Evolutionary conservation across 371 early-diverging fungal genomes (phyloP).

Genomic region (Apophysomyces sp.): DNA sequence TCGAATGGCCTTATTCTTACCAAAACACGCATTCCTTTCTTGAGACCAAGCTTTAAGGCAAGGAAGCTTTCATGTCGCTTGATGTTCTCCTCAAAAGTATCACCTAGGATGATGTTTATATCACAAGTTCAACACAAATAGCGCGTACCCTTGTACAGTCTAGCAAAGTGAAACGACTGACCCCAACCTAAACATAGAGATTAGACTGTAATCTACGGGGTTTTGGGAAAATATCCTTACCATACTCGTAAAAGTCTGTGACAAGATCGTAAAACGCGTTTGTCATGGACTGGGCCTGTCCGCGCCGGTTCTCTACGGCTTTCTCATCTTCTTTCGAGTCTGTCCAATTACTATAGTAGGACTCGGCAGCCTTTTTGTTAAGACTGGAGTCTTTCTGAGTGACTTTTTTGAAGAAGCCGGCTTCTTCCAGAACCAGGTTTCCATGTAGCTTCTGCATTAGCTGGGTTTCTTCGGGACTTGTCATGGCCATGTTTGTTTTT

Average conservation of each 20-base stretch:
- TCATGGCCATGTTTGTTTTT: constrained; percentile 27
- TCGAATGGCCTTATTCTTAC: constrained; percentile 23
- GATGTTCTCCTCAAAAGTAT: constrained; percentile 65
- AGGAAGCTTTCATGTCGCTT: constrained; percentile 77
- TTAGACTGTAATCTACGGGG: not conserved
- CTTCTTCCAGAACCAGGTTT: constrained; percentile 30
- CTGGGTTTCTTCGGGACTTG: constrained; percentile 28
- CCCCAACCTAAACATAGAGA: constrained; percentile 64
- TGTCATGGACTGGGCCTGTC: constrained; percentile 56
- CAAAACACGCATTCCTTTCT: constrained; percentile 59
- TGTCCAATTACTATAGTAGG: constrained; percentile 41
- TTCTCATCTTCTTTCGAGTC: constrained; percentile 24
- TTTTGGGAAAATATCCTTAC: constrained; percentile 3
- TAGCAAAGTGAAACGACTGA: constrained; percentile 78
- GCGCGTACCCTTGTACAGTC: constrained; percentile 35
- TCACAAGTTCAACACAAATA: too few relatives aligned
- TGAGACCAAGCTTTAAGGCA: constrained; percentile 64
- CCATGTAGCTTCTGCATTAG: constrained; percentile 43
- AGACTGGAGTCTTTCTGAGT: constrained; percentile 51
- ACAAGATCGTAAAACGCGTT: constrained; percentile 66
- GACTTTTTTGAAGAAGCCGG: constrained; percentile 41
- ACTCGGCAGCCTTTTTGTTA: constrained; percentile 41
- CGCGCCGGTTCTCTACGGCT: constrained; percentile 37
- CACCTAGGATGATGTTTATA: constrained; percentile 42
- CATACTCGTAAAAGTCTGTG: constrained; percentile 70